Evolutionary conservation across 148 eudicot genomes (phyloP), one percentile per base, ranked within the genome.

Genomic region (Camellia sinensis): DNA sequence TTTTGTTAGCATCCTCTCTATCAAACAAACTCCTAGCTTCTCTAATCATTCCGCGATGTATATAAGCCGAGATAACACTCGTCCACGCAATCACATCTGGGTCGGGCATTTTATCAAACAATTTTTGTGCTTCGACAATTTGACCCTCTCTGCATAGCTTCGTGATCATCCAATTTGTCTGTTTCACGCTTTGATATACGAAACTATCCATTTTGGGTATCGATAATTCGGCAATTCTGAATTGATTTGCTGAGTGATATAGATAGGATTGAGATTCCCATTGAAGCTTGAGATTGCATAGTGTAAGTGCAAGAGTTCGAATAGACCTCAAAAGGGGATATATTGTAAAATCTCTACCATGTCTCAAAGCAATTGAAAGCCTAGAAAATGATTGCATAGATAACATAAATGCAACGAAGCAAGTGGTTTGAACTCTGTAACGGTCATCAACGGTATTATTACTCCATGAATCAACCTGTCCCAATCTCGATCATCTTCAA

Each of bases 31-130:
- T 78, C 79, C 88, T 64, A 0, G 88, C 88, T 71, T 81, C 78
- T 19, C 67, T n/a, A 15, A 81, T 7, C 80, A 78, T 45, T 67
- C 80, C 86, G 50, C 78, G 54, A 41, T 72, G 75, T 10, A 83
- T 6, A 79, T 83, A 75, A 17, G 82, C 88, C 50, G 84, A 73
- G 75, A 86, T 83, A 18, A 83, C 21, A 37, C 82, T 80, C 1
- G 84, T 83, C 86, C 84, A 86, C 2, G 86, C 79, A 3, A 83
- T 71, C 60, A 81, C 84, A 71, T 86, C 79, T 67, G 75, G 43
- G 8, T 84, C 75, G 17, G 86, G 83, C 83, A 84, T 86, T 81
- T 72, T 45, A 29, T 86, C 88, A 45, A 86, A 84, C 80, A 86
- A n/a, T 6, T 67, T 21, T n/a, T 84, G 84, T 56, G 88, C 88